A percentile compares a stretch with the other conserved stretches of the same genome.
Evolutionary conservation across 768 basidiomycete species (phyloP).

Genomic region (Pisolithus tinctorius): DNA sequence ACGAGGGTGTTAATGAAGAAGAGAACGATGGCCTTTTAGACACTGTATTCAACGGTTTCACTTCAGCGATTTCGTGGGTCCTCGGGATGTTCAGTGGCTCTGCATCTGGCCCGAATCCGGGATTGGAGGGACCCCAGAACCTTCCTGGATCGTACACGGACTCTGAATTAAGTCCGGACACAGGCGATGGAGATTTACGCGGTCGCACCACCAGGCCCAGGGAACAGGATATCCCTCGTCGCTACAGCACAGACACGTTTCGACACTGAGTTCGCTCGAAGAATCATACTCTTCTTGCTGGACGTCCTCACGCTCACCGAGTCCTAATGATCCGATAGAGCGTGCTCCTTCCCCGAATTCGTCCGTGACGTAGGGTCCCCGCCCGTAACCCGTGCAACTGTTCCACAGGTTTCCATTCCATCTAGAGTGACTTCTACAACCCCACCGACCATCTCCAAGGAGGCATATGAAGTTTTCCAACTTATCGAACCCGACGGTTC

Average conservation of each 20-base stretch:
- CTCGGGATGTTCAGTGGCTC: conserved; percentile 8
- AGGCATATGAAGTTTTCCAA: conserved; percentile 31
- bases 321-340: conserved; percentile 19
- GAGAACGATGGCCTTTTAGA: conserved; percentile 11
- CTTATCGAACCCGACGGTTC: conserved; percentile 44
- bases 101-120: background rate
- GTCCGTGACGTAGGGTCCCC: conserved; percentile 5
- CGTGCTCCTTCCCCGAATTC: conserved; percentile 31
- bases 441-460: conserved; percentile 10
- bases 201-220: background rate
- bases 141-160: conserved; percentile 17
- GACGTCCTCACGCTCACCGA: conserved; percentile 17
- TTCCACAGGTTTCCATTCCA: background rate
- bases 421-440: conserved; percentile 6
- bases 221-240: conserved; percentile 9
- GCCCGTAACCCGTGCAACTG: conserved; percentile 1
- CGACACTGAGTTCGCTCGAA: conserved; percentile 45
- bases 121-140: background rate
- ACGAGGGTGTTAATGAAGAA: background rate
- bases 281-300: conserved; percentile 32
- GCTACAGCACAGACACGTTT: conserved; percentile 31
- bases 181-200: conserved; percentile 1
- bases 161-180: conserved; percentile 9
- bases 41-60: conserved; percentile 11
- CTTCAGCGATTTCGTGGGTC: conserved; percentile 11